Percentiles rank a stretch among this genome's conserved stretches.
Conservation (phyloP, 345 rosid genomes). For the Ricinus communis region DNA sequence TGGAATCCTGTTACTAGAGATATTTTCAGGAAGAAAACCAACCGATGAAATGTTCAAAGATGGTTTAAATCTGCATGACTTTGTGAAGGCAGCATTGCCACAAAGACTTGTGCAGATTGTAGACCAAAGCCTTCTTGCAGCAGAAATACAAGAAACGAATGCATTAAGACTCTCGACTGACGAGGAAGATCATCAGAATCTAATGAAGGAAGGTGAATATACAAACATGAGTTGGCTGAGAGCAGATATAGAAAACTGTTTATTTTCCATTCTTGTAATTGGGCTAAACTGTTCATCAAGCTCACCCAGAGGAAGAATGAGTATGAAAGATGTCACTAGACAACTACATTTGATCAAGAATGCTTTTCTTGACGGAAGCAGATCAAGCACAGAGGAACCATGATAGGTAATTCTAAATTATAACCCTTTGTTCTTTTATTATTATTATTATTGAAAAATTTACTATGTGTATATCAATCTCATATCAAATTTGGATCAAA, state of each 20-base stretch:
- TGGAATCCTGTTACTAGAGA: constrained; percentile 13
- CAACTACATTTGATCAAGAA: not conserved
- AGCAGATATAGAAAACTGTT: not conserved
- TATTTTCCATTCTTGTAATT: constrained; percentile 1
- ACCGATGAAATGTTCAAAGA: constrained; percentile 7
- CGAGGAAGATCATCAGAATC: not conserved
- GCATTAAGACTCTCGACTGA: too few relatives aligned
- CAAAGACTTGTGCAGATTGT: not conserved
- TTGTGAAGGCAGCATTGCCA: not conserved
- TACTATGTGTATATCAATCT: too few relatives aligned
- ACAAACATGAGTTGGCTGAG: too few relatives aligned
- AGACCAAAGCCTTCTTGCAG: constrained; percentile 6
- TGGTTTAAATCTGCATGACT: constrained; percentile 7
- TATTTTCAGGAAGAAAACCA: constrained; percentile 18
- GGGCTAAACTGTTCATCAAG: constrained; percentile 9
- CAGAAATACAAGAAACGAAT: not conserved
- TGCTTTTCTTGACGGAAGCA: constrained; percentile 11
- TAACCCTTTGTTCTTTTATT: too few relatives aligned
- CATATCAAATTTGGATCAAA: too few relatives aligned
- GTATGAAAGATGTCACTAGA: constrained; percentile 3
- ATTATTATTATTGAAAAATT: too few relatives aligned
- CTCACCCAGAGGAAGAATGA: constrained; percentile 13
- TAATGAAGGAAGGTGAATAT: not conserved
- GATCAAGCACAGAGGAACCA: not conserved
- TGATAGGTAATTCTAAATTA: too few relatives aligned